Conservation (phyloP, 345 rosid genomes). For the Turnera subulata region DNA sequence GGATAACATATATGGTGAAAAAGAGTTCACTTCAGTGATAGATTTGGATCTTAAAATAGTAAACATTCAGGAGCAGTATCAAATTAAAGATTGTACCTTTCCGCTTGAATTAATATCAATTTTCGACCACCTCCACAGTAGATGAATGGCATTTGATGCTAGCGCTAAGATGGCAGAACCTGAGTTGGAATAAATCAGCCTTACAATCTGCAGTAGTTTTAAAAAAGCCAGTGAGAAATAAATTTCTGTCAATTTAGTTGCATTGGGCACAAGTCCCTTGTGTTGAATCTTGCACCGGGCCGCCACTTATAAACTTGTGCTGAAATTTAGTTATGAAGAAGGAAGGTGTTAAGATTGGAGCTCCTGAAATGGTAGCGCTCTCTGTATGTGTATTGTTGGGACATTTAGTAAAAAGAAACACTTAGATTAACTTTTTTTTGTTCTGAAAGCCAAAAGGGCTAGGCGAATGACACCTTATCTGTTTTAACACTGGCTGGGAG, state of each 20-base stretch:
- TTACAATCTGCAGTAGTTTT: slow-evolving; percentile 27
- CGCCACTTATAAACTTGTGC: too few species aligned
- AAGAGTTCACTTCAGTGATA: background rate
- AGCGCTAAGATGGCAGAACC: slow-evolving; percentile 40
- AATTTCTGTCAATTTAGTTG: too few species aligned
- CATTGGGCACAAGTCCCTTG: too few species aligned
- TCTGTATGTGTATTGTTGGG: too few species aligned
- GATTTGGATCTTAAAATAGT: background rate
- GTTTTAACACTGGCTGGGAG: slow-evolving; percentile 21
- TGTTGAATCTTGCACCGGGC: too few species aligned
- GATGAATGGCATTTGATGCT: slow-evolving; percentile 30
- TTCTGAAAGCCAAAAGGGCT: background rate
- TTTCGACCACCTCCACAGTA: slow-evolving; percentile 39
- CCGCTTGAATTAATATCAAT: slow-evolving; percentile 22
- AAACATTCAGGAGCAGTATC: background rate
- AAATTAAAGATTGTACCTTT: slow-evolving; percentile 25
- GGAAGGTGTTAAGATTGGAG: too few species aligned
- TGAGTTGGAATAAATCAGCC: slow-evolving; percentile 37
- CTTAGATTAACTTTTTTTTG: background rate
- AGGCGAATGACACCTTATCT: slow-evolving; percentile 25
- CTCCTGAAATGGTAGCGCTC: too few species aligned
- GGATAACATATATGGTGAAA: background rate
- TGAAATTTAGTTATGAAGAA: too few species aligned
- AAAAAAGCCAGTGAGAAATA: slow-evolving; percentile 3
- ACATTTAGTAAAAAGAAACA: too few species aligned